Base-by-base conservation (phyloP, 169 alveolate genomes). In the Plasmodium yoelii region DNA sequence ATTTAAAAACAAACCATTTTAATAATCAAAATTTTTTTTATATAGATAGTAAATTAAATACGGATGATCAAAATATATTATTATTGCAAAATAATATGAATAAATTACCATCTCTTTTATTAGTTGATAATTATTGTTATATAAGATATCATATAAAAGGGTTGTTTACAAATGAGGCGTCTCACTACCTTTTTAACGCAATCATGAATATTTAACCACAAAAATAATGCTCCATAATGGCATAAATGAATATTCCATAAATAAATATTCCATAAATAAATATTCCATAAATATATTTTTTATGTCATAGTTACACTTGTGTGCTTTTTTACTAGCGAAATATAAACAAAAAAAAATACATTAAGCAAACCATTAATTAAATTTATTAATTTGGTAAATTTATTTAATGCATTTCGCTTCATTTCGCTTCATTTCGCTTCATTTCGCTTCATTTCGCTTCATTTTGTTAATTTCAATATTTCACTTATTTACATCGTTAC, bases 131-230 rank as follows among this genome's bases (percentile, higher is more conserved):
- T 18, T 46, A 39, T 49, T 74, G 88, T 8, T 74, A 74, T n/a
- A 65, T 74, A 19, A 59, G 88, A 39, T 74, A 74, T 61, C 88
- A 74, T 42, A 74, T 74, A 19, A 74, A 74, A 56, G 88, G 88
- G 9, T 61, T 74, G 19, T 74, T 44, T n/a, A 74, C 88, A 9
- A 74, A 67, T 51, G 88, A 74, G 42, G 46, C 88, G 8, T 39
- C 88, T 12, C 59, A 74, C 22, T 74, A 74, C 42, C 88, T 74
- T 51, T 61, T 26, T 42, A 74, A 61, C 12, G 73, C 53, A 5
- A 18, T 74, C 15, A 12, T 18, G 26, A 65, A 15, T 39, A 47
- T 74, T 19, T 74, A 61, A 56, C 8, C 9, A 49, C 10, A 55
- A 8, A 55, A n/a, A n/a, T n/a, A n/a, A n/a, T n/a, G n/a, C n/a